Evolutionary conservation across 345 rosid genomes (phyloP).

Genomic region (Dovyalis caffra): DNA sequence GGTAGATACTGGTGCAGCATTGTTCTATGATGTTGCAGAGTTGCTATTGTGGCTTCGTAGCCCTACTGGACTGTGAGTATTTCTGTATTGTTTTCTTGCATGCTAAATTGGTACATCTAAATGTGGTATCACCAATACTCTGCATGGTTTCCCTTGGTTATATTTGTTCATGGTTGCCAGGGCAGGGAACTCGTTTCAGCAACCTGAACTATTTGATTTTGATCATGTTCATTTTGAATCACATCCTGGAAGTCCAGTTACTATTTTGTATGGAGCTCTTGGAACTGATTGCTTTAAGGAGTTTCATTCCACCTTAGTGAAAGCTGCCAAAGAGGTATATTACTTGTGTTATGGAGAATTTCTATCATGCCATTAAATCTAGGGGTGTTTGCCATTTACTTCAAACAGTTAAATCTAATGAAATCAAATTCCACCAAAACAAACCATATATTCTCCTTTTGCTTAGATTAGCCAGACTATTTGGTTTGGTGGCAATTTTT

Average conservation of each 20-base stretch:
- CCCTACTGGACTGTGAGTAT: slow-evolving; percentile 48
- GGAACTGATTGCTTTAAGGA: slow-evolving; percentile 81
- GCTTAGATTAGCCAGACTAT: no score
- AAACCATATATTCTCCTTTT: no score
- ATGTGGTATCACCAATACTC: not conserved
- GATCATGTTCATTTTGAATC: slow-evolving; percentile 76
- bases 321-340: slow-evolving; percentile 74
- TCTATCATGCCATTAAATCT: not conserved
- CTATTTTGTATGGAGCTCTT: slow-evolving; percentile 88
- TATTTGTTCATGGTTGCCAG: slow-evolving; percentile 39
- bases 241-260: slow-evolving; percentile 55
- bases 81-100: slow-evolving; percentile 9
- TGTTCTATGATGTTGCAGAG: slow-evolving; percentile 74
- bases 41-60: slow-evolving; percentile 56
- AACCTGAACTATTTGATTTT: slow-evolving; percentile 80
- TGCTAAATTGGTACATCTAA: not conserved
- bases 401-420: not conserved
- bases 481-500: no score
- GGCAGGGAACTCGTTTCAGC: slow-evolving; percentile 59
- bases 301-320: slow-evolving; percentile 61
- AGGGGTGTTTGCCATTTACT: not conserved
- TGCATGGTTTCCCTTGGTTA: slow-evolving; percentile 9
- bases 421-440: not conserved
- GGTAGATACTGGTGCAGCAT: slow-evolving; percentile 80
- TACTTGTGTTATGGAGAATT: not conserved